Evolutionary conservation across 1,284 basidiomycete genomes (phyloP).

Genomic region (Moesziomyces antarcticus): DNA sequence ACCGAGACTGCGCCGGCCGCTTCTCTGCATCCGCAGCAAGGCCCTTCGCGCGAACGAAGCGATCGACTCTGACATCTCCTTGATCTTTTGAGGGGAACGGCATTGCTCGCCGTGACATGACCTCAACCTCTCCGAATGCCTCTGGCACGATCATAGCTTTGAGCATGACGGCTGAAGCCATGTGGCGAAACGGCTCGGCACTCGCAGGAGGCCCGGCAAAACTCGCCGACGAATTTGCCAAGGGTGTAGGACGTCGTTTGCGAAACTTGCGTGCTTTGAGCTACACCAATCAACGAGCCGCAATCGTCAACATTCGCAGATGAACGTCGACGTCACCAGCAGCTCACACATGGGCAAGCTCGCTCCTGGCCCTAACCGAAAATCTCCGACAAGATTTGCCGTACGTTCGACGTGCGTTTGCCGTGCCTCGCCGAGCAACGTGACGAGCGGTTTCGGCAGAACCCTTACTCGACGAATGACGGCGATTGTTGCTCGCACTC

Average conservation of each 20-base stretch:
- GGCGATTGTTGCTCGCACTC: neutral
- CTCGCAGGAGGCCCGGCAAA: neutral
- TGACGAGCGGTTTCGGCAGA: conserved; percentile 3
- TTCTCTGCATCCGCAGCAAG: too few species aligned
- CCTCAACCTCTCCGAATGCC: too few species aligned
- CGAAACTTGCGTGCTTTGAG: neutral
- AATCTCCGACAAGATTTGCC: neutral
- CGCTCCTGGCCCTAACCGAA: neutral
- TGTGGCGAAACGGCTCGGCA: too few species aligned
- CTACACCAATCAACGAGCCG: neutral
- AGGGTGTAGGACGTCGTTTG: neutral
- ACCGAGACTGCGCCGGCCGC: neutral
- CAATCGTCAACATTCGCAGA: neutral
- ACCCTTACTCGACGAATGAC: neutral
- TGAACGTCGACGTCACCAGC: neutral
- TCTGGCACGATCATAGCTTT: too few species aligned
- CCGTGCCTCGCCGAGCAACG: neutral
- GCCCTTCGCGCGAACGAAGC: too few species aligned
- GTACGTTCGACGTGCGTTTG: neutral
- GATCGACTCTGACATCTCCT: too few species aligned
- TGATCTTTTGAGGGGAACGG: too few species aligned
- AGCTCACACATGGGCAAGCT: neutral
- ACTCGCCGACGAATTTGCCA: neutral
- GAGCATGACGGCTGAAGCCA: neutral
- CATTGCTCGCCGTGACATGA: too few species aligned